Base-by-base conservation (phyloP, 2,329 filamentous ascomycete genomes). In the Zymoseptoria passerinii region DNA sequence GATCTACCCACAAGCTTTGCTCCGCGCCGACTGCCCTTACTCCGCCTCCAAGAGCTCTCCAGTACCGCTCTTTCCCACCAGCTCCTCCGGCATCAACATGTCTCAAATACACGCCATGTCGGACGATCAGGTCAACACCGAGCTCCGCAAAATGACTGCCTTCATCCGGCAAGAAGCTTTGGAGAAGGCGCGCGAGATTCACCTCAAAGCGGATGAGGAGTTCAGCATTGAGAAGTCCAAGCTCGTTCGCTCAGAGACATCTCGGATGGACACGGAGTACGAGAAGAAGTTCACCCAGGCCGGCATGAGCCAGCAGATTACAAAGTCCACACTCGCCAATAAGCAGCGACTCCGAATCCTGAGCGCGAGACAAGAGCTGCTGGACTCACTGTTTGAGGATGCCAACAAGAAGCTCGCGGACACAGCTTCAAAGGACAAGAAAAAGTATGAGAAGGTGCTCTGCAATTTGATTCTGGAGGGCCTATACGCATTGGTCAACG, bases 241-340 rank as follows among this genome's bases (percentile, higher is more conserved):
- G 82, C 89, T 99, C 54, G 94, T 97, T 69, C 92, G 90, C 74
- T 87, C 95, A 78, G 94, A 97, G 79, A 96, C 89, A 56, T 84
- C 90, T 72, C 79, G 90, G 76, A 97, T 99, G 80, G 94, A 99
- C 79, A 81, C 81, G 66, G 80, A 88, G 68, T 99, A 96, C 83
- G 89, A 92, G 79, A 97, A 96, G 85, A 97, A 97, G 81, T 95
- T 95, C 85, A 99, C 96, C 82, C 89, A 95, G 78, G 92, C 94
- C 70, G 84, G 88, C 80, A 95, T 97, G 90, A 92, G 90, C 63
- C 94, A 97, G 83, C 94, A 99, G 80, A 97, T 97, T 79, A 95
- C 92, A 65, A 89, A 89, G 73, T 97, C 92, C 64, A 97, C 92
- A 63, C 87, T 96, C 63, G 84, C 92, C 78, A 99, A 99, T 83